Conservation (phyloP, 2,329 filamentous ascomycete genomes). For the Mycosphaerella arachidis region DNA sequence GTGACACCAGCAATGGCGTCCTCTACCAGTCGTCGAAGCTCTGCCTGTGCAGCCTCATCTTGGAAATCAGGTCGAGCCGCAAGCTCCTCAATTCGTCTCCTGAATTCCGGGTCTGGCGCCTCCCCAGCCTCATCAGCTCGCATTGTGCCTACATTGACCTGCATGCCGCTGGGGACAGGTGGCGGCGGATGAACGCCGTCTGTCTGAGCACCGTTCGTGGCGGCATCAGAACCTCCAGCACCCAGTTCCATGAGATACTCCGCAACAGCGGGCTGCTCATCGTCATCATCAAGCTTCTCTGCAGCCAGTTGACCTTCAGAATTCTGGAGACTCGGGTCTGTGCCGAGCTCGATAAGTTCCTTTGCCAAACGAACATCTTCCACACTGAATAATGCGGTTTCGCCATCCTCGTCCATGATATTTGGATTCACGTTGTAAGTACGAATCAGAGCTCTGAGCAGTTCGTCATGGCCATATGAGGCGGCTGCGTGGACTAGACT, state of each 20-base stretch:
- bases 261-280: slow-evolving; percentile 69
- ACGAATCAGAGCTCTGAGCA: slow-evolving; percentile 69
- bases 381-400: slow-evolving; percentile 91
- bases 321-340: slow-evolving; percentile 62
- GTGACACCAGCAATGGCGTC: slow-evolving; percentile 70
- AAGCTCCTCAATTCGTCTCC: slow-evolving; percentile 80
- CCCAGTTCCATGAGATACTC: slow-evolving; percentile 58
- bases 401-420: slow-evolving; percentile 81
- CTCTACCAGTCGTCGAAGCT: slow-evolving; percentile 71
- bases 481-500: slow-evolving; percentile 88
- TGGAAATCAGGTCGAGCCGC: slow-evolving; percentile 80
- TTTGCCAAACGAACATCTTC: slow-evolving; percentile 76
- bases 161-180: slow-evolving; percentile 68
- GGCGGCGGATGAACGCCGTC: slow-evolving; percentile 46
- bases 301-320: slow-evolving; percentile 72
- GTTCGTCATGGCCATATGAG: slow-evolving; percentile 81
- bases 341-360: slow-evolving; percentile 71
- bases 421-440: slow-evolving; percentile 77
- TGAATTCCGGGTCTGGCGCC: slow-evolving; percentile 73
- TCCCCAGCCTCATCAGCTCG: slow-evolving; percentile 53
- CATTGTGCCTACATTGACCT: slow-evolving; percentile 73
- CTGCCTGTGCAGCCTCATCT: slow-evolving; percentile 71
- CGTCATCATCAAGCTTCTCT: slow-evolving; percentile 75
- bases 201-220: slow-evolving; percentile 24
- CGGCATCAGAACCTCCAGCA: slow-evolving; percentile 18